Evolutionary conservation across 805 yeast species (phyloP).

Genomic region (Lipomyces sp.): DNA sequence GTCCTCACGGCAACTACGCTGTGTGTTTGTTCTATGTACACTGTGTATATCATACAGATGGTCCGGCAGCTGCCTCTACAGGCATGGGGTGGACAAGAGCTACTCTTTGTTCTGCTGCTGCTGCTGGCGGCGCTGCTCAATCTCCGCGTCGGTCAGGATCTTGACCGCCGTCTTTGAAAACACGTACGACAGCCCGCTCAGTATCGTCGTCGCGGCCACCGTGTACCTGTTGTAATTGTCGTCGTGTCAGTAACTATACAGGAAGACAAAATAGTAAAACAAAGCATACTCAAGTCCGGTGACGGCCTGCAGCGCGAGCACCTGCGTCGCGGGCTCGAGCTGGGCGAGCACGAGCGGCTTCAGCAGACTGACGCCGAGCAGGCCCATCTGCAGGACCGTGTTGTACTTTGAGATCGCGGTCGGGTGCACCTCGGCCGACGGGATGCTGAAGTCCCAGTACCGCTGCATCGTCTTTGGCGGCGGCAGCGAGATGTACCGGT

Average conservation of each 20-base stretch:
- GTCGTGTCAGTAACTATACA: too few species aligned
- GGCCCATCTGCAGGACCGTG: constrained; percentile 89
- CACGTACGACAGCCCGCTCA: constrained; percentile 76
- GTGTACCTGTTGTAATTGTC: constrained; percentile 49
- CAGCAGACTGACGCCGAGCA: constrained; percentile 62
- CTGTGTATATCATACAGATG: too few species aligned
- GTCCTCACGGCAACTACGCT: too few species aligned
- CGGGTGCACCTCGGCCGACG: constrained; percentile 84
- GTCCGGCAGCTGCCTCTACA: too few species aligned
- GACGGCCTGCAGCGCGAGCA: constrained; percentile 29
- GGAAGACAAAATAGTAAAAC: constrained; percentile 9
- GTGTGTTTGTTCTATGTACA: too few species aligned
- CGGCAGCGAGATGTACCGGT: constrained; percentile 71
- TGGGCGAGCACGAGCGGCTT: constrained; percentile 49
- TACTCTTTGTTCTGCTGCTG: too few species aligned
- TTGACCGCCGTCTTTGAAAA: constrained; percentile 68
- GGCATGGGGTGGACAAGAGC: too few species aligned
- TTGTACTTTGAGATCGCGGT: constrained; percentile 62
- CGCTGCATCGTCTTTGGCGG: constrained; percentile 68
- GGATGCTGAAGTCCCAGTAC: constrained; percentile 74
- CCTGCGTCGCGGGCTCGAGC: constrained; percentile 37
- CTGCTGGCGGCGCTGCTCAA: constrained; percentile 33
- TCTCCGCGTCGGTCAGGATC: constrained; percentile 38
- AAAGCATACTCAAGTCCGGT: constrained; percentile 21
- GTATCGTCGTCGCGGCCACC: constrained; percentile 66